A percentile compares a stretch with the other conserved stretches of the same genome.
Evolutionary conservation across 768 basidiomycete genomes (phyloP).

Genomic region (Phylloporus arenicola): DNA sequence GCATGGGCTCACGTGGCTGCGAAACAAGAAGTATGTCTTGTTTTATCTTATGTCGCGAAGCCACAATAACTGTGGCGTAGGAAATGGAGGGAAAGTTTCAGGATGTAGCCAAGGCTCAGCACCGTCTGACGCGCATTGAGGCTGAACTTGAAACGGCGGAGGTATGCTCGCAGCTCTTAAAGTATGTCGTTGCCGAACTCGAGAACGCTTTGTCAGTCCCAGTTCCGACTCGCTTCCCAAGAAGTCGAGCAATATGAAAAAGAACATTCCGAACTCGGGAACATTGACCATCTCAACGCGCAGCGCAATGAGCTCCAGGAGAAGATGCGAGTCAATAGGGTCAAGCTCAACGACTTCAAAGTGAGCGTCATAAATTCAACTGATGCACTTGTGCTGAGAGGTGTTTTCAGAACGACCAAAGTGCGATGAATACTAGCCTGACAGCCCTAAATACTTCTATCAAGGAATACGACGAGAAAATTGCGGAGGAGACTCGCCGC

Average conservation of each 20-base stretch:
- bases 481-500: slow-evolving; percentile 49
- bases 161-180: slow-evolving; percentile 22
- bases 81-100: slow-evolving; percentile 41
- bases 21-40: slow-evolving; percentile 55
- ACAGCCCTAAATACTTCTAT: slow-evolving; percentile 31
- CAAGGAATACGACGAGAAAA: slow-evolving; percentile 37
- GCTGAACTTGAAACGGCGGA: slow-evolving; percentile 35
- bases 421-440: slow-evolving; percentile 42
- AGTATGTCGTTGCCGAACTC: neutral
- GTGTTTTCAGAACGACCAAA: slow-evolving; percentile 44
- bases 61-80: slow-evolving; percentile 18
- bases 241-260: slow-evolving; percentile 36
- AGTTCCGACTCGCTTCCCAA: slow-evolving; percentile 30
- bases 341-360: slow-evolving; percentile 37
- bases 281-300: slow-evolving; percentile 42
- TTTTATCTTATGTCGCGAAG: neutral
- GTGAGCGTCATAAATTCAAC: slow-evolving; percentile 30
- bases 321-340: slow-evolving; percentile 44
- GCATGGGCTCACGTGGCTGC: slow-evolving; percentile 82
- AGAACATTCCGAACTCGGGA: slow-evolving; percentile 39
- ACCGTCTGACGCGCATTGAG: slow-evolving; percentile 37
- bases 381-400: slow-evolving; percentile 1
- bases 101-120: slow-evolving; percentile 36
- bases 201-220: slow-evolving; percentile 22
- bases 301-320: slow-evolving; percentile 32